Evolutionary conservation across 2,329 filamentous ascomycete genomes (phyloP).

Genomic region (Corniculantispora saksenae): DNA sequence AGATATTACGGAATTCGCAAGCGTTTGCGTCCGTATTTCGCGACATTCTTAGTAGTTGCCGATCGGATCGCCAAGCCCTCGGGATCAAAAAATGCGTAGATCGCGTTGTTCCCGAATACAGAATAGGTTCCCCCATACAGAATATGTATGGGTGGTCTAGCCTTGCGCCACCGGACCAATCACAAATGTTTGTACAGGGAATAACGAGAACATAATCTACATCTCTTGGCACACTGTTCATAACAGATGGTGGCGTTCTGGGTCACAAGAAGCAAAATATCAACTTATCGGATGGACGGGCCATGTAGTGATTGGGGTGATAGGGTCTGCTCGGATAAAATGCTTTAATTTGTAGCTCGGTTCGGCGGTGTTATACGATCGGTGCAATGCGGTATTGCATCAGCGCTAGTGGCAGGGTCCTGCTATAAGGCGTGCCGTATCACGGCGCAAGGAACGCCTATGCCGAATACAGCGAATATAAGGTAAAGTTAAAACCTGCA

Average conservation of each 20-base stretch:
- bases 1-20: neutral
- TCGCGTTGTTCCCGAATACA: slow-evolving; percentile 9
- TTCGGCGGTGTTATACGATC: neutral
- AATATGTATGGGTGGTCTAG: neutral
- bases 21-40: neutral
- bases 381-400: slow-evolving; percentile 4
- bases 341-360: neutral
- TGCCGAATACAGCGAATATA: neutral
- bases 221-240: neutral
- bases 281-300: neutral
- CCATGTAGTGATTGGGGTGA: neutral
- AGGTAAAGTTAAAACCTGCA: neutral
- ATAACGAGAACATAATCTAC: neutral
- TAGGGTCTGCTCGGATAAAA: neutral
- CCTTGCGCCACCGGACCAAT: neutral
- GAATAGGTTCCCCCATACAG: slow-evolving; percentile 8
- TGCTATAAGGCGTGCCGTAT: neutral
- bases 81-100: neutral
- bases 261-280: neutral
- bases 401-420: slow-evolving; percentile 5
- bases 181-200: neutral
- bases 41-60: neutral
- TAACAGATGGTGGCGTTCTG: neutral
- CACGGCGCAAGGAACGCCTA: neutral
- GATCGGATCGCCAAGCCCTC: neutral